Conservation (phyloP, 2,329 filamentous ascomycete species). For the Clarireedia hainanense region DNA sequence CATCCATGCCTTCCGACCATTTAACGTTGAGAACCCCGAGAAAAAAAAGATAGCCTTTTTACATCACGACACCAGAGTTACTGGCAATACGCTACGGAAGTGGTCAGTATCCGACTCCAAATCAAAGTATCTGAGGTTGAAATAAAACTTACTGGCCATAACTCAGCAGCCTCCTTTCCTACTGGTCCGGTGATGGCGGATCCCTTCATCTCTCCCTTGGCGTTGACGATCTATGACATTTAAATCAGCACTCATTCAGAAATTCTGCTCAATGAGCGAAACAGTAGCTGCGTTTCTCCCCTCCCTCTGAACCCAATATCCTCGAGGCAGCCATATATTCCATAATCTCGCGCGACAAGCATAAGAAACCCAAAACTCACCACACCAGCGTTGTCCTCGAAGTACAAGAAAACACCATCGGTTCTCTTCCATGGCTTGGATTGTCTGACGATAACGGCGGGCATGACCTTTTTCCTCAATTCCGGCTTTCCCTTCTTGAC, state of each 20-base stretch:
- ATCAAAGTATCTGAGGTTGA: background rate
- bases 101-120: constrained; percentile 30
- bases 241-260: constrained; percentile 32
- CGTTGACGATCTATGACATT: constrained; percentile 81
- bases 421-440: constrained; percentile 99
- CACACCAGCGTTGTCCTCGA: constrained; percentile 99
- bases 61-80: constrained; percentile 99
- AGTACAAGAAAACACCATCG: constrained; percentile 98
- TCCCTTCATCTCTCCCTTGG: constrained; percentile 99
- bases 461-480: constrained; percentile 99
- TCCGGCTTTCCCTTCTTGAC: constrained; percentile 99
- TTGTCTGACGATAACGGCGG: constrained; percentile 96
- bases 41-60: constrained; percentile 40
- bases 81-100: constrained; percentile 81
- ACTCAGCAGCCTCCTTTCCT: constrained; percentile 98
- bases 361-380: constrained; percentile 47
- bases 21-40: constrained; percentile 22
- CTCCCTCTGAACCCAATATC: background rate
- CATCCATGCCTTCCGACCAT: constrained; percentile 9
- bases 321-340: background rate
- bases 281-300: background rate
- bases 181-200: constrained; percentile 98
- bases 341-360: background rate
- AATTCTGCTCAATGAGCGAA: background rate
- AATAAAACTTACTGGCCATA: constrained; percentile 77